Conservation (phyloP, 2,329 filamentous ascomycete species). For the Pseudogymnoascus sp. region DNA sequence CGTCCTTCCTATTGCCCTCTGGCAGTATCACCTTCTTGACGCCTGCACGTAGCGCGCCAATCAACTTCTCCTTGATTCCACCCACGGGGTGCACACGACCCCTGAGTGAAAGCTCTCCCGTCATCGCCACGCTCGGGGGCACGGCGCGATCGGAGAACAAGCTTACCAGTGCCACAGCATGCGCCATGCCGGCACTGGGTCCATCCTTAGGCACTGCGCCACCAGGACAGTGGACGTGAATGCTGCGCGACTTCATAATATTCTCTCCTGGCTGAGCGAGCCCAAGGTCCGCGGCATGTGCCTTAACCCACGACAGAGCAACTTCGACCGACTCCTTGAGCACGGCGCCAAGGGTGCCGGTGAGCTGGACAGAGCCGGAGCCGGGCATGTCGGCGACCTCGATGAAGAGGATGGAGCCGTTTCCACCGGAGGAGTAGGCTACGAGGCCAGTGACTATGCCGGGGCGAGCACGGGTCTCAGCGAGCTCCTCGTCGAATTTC, state of each 20-base stretch:
- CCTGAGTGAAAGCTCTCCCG: conserved; percentile 69
- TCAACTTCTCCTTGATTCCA: conserved; percentile 97
- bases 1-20: conserved; percentile 83
- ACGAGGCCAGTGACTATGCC: conserved; percentile 95
- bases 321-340: conserved; percentile 97
- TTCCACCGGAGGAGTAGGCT: conserved; percentile 84
- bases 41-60: conserved; percentile 84
- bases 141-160: conserved; percentile 81
- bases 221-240: conserved; percentile 93
- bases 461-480: conserved; percentile 73
- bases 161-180: conserved; percentile 87
- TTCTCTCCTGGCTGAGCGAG: conserved; percentile 75
- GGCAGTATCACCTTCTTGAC: conserved; percentile 92
- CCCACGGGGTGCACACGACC: conserved; percentile 90
- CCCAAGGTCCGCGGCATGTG: conserved; percentile 85
- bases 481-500: conserved; percentile 90
- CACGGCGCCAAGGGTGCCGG: conserved; percentile 91
- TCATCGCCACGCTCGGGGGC: conserved; percentile 92
- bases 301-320: conserved; percentile 93
- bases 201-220: conserved; percentile 95
- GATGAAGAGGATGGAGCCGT: conserved; percentile 95
- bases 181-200: conserved; percentile 78
- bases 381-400: conserved; percentile 98
- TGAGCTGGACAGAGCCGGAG: conserved; percentile 83
- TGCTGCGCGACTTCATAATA: conserved; percentile 89